phyloP scores from a whole-genome alignment of 306 rosid species.

The Echinosophora koreensis region DNA sequence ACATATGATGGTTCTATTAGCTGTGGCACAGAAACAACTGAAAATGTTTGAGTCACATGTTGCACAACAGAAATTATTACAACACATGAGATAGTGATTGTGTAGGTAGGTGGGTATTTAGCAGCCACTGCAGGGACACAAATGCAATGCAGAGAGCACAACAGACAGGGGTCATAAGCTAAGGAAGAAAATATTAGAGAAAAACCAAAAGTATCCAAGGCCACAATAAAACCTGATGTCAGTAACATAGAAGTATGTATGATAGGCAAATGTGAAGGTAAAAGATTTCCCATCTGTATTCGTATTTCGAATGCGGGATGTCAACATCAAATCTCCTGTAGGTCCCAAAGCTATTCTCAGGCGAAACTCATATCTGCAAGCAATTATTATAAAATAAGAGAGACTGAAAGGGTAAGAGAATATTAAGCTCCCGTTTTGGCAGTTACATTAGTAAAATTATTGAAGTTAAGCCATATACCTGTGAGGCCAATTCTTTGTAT shows the following conservation, averaged over 20 bases:
- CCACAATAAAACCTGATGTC: constrained; percentile 65
- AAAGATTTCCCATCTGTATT: constrained; percentile 75
- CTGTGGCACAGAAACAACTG: background rate
- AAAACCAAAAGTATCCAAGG: constrained; percentile 15
- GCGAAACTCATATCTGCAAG: constrained; percentile 77
- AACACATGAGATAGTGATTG: background rate
- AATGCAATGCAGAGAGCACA: background rate
- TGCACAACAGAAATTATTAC: too few relatives aligned
- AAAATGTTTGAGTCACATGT: background rate
- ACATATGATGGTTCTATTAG: too few relatives aligned
- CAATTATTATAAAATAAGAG: constrained; percentile 6
- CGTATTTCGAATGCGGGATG: constrained; percentile 82
- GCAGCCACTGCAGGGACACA: constrained; percentile 3
- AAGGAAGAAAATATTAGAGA: background rate
- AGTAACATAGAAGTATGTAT: constrained; percentile 67
- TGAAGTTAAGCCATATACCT: constrained; percentile 50
- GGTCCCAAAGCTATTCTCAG: constrained; percentile 73
- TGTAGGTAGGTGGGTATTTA: background rate
- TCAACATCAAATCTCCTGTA: constrained; percentile 71
- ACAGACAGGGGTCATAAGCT: background rate
- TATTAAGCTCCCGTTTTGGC: constrained; percentile 12
- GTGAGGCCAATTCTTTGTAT: constrained; percentile 73
- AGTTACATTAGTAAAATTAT: background rate
- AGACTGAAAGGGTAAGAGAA: background rate
- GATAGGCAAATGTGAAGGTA: constrained; percentile 80